A percentile compares a stretch with the other conserved stretches of the same genome.
These are phyloP conservation scores for Eucalyptus regnans DNA, from an alignment of 345 rosid genomes.

Conservation along the genomic window DNA sequence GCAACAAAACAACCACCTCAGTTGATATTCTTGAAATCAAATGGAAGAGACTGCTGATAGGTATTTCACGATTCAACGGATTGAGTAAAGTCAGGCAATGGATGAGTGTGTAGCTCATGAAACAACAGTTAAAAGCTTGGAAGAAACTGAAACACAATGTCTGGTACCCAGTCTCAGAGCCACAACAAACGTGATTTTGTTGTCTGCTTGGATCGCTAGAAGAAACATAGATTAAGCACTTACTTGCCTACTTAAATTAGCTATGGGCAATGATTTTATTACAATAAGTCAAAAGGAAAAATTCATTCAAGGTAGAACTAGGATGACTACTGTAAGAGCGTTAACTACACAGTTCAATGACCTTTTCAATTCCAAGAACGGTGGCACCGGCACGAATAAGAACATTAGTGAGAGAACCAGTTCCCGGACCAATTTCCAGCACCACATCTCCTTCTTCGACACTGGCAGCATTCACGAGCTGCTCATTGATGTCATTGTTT, in stretches of 20 bases:
- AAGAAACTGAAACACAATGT: not conserved
- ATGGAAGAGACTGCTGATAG: not conserved
- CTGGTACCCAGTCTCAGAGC: not conserved
- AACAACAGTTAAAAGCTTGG: not conserved
- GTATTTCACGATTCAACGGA: not conserved
- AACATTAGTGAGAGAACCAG: slow-evolving; percentile 82
- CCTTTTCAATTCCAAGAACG: slow-evolving; percentile 82
- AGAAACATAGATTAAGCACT: not conserved
- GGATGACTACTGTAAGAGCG: not conserved
- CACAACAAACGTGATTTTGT: not conserved
- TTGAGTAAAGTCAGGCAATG: not conserved
- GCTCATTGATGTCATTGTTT: slow-evolving; percentile 67
- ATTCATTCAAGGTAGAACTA: not conserved
- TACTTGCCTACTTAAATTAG: not conserved
- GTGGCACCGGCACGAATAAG: slow-evolving; percentile 59
- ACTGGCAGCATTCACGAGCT: slow-evolving; percentile 40
- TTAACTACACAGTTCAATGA: not conserved
- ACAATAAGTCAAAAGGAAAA: not conserved
- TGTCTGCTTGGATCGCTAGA: not conserved
- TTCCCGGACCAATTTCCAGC: slow-evolving; percentile 92
- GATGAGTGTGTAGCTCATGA: not conserved
- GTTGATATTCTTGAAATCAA: not conserved
- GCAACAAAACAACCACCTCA: not conserved
- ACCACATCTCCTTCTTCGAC: slow-evolving; percentile 72
- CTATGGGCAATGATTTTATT: not conserved